These are phyloP conservation scores for Ormosia emarginata DNA, from an alignment of 306 rosid species.

Conservation along the genomic window DNA sequence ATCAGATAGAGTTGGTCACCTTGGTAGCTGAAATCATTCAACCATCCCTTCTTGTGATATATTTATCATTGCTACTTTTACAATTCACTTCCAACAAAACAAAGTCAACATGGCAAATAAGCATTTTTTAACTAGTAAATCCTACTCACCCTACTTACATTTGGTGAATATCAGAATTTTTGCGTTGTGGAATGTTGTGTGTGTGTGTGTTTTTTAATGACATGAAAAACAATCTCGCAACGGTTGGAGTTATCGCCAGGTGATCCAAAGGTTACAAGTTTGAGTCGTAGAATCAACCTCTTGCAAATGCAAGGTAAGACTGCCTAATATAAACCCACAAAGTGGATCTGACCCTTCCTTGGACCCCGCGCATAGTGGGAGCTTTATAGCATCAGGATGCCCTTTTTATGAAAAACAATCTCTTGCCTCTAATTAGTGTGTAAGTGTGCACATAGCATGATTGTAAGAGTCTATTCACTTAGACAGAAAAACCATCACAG, in stretches of 20 bases:
- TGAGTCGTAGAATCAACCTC: no score
- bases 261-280: no score
- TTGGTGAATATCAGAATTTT: neutral
- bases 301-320: no score
- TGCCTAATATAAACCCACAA: no score
- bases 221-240: neutral
- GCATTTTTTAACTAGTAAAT: neutral
- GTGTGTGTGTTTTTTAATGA: neutral
- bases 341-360: no score
- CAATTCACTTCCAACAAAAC: neutral
- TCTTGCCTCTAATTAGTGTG: neutral
- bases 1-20: conserved; percentile 7
- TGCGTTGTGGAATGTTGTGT: neutral
- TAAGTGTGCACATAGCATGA: neutral
- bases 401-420: neutral
- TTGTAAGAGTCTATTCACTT: neutral
- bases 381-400: no score
- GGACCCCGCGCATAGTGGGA: no score
- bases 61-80: neutral
- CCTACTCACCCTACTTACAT: neutral
- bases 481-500: neutral
- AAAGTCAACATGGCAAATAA: neutral
- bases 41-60: neutral
- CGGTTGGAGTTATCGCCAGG: no score
- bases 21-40: neutral